phyloP scores from a whole-genome alignment of 495 filamentous ascomycete species.

The Penicillium arizonense region DNA sequence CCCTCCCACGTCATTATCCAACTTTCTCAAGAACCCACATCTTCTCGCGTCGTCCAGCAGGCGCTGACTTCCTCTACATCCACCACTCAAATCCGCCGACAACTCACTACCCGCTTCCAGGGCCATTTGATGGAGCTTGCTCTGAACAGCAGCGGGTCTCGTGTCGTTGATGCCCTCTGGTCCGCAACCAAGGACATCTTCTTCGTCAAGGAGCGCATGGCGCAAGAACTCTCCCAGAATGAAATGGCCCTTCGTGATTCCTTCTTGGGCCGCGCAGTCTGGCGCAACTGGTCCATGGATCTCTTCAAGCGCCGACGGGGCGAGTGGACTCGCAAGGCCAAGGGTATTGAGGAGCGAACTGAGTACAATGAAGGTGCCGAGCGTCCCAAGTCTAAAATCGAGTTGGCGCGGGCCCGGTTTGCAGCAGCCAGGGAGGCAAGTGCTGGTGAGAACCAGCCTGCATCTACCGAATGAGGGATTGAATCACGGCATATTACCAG shows the following conservation, averaged over 20 bases:
- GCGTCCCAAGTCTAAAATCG: slow-evolving; percentile 44
- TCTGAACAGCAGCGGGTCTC: slow-evolving; percentile 67
- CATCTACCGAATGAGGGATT: not conserved
- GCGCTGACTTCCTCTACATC: slow-evolving; percentile 59
- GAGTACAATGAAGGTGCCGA: slow-evolving; percentile 22
- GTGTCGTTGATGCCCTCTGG: slow-evolving; percentile 78
- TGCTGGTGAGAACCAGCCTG: slow-evolving; percentile 3
- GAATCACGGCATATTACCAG: not conserved
- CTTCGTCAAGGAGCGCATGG: slow-evolving; percentile 66
- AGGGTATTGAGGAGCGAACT: slow-evolving; percentile 37
- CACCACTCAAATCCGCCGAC: slow-evolving; percentile 58
- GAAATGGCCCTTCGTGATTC: slow-evolving; percentile 71
- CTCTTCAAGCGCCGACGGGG: slow-evolving; percentile 66
- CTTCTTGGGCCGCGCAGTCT: slow-evolving; percentile 76
- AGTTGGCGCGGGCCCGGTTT: slow-evolving; percentile 47
- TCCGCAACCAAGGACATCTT: slow-evolving; percentile 60
- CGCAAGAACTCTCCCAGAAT: slow-evolving; percentile 57
- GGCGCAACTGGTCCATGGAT: slow-evolving; percentile 92
- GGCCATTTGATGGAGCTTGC: slow-evolving; percentile 64
- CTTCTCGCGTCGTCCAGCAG: slow-evolving; percentile 69
- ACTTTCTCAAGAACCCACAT: slow-evolving; percentile 58
- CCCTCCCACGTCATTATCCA: slow-evolving; percentile 38
- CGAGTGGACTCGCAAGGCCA: slow-evolving; percentile 71
- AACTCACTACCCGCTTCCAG: slow-evolving; percentile 58
- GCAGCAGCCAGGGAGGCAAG: slow-evolving; percentile 34